Percentiles rank a stretch among this genome's conserved stretches.
phyloP scores from a whole-genome alignment of 2,329 filamentous ascomycete genomes.

The Pestalotiopsis sp. region DNA sequence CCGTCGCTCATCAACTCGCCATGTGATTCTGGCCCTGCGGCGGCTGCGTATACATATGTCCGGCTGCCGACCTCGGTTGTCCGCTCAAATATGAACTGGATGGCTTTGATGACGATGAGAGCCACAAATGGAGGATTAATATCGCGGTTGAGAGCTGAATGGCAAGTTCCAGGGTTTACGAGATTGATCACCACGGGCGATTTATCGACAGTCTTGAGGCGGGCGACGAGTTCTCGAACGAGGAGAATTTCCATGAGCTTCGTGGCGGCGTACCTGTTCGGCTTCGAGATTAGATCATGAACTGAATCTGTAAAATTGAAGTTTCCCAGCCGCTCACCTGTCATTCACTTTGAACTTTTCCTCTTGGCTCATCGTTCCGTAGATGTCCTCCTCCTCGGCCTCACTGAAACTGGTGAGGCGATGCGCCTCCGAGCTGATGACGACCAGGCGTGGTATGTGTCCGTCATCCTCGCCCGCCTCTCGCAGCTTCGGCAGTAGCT shows the following conservation, averaged over 20 bases:
- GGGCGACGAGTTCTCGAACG: constrained; percentile 23
- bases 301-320: background rate
- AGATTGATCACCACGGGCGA: constrained; percentile 48
- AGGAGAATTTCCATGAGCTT: constrained; percentile 33
- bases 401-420: background rate
- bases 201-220: constrained; percentile 2
- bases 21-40: background rate
- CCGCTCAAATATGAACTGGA: constrained; percentile 35
- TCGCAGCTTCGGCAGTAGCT: constrained; percentile 53
- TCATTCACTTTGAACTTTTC: background rate
- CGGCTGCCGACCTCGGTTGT: constrained; percentile 49
- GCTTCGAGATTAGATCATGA: background rate
- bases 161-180: constrained; percentile 56
- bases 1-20: background rate
- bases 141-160: constrained; percentile 46
- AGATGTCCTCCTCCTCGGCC: background rate
- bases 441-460: background rate
- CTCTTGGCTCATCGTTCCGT: background rate
- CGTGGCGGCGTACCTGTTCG: constrained; percentile 16
- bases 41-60: constrained; percentile 34
- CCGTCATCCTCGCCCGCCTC: constrained; percentile 27
- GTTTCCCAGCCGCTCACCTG: background rate
- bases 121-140: background rate
- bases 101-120: constrained; percentile 27
- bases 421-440: background rate